Evolutionary conservation across 2,329 filamentous ascomycete genomes (phyloP).

Genomic region (Aureobasidium zeae): DNA sequence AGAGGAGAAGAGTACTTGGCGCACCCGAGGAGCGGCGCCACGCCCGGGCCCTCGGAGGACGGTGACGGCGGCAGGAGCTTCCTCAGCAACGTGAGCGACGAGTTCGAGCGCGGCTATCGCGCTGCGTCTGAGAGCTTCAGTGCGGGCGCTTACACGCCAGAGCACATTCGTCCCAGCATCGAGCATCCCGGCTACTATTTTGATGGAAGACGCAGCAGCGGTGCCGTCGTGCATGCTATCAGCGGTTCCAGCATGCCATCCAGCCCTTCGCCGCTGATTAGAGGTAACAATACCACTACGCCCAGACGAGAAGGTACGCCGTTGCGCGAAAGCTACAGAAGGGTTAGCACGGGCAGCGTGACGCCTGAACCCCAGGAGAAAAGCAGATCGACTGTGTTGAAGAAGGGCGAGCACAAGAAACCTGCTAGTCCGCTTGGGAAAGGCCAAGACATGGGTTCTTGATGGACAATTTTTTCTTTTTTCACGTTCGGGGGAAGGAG

Average conservation of each 20-base stretch:
- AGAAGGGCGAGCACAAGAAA: constrained; percentile 8
- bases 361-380: background rate
- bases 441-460: no score
- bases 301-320: background rate
- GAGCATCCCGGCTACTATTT: constrained; percentile 6
- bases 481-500: no score
- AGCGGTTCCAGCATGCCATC: constrained; percentile 16
- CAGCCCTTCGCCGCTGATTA: constrained; percentile 21
- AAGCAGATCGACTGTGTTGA: constrained; percentile 7
- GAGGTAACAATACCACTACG: background rate
- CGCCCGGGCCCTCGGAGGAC: background rate
- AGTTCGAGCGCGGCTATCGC: background rate
- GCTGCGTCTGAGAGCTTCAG: background rate
- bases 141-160: background rate
- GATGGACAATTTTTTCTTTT: no score
- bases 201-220: background rate
- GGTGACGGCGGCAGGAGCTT: background rate
- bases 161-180: constrained; percentile 6
- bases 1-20: constrained; percentile 58
- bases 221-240: no score
- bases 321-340: background rate
- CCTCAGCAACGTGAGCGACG: background rate
- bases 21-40: constrained; percentile 21
- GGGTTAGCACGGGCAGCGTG: background rate
- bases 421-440: constrained; percentile 16